A percentile compares a stretch with the other conserved stretches of the same genome.
phyloP scores from a whole-genome alignment of 371 early-diverging fungal species.

The Cokeromyces recurvatus region DNA sequence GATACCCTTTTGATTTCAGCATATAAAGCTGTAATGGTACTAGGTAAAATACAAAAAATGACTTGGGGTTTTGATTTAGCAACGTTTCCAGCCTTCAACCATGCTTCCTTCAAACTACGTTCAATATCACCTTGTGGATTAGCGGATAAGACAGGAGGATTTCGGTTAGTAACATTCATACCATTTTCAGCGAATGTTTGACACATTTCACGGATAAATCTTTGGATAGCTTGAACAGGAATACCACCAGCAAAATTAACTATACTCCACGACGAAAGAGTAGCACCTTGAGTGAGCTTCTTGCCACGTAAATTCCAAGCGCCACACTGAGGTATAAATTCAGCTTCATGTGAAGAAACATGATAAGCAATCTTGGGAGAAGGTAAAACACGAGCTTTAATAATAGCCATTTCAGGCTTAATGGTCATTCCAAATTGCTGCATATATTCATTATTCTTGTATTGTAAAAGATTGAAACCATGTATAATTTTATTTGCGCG shows the following conservation, averaged over 20 bases:
- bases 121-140: constrained; percentile 67
- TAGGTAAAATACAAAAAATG: constrained; percentile 76
- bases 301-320: constrained; percentile 89
- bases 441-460: constrained; percentile 50
- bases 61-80: constrained; percentile 74
- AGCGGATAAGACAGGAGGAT: constrained; percentile 67
- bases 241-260: constrained; percentile 49
- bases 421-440: constrained; percentile 61
- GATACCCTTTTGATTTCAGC: constrained; percentile 90
- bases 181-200: constrained; percentile 56
- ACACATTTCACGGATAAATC: constrained; percentile 52
- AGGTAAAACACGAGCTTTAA: constrained; percentile 69
- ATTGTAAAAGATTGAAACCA: constrained; percentile 41
- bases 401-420: constrained; percentile 47
- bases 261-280: constrained; percentile 78
- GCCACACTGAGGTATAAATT: constrained; percentile 71
- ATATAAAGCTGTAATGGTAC: constrained; percentile 77
- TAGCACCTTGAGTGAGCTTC: constrained; percentile 66
- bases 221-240: constrained; percentile 27
- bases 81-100: constrained; percentile 52
- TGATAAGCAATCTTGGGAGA: constrained; percentile 73
- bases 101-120: constrained; percentile 61
- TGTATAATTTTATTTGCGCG: constrained; percentile 58
- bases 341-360: constrained; percentile 44
- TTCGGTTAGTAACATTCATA: constrained; percentile 50